Conservation (phyloP, 306 rosid genomes). For the Betula pendula region DNA sequence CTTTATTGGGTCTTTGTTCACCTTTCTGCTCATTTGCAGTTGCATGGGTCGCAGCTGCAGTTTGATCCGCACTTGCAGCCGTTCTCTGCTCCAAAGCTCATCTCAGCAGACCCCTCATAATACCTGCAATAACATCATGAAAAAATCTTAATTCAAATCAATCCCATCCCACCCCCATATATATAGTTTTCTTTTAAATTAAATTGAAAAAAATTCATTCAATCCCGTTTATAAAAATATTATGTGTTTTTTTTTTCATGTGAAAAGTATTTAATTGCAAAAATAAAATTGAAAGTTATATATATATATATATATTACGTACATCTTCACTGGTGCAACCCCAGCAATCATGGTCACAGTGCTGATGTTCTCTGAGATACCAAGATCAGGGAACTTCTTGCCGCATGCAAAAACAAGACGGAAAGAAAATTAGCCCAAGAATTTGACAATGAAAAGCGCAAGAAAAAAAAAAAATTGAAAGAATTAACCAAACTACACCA, state of each 20-base stretch:
- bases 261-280: too few relatives aligned
- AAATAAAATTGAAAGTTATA: too few relatives aligned
- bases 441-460: background rate
- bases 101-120: constrained; percentile 35
- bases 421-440: background rate
- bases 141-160: background rate
- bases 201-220: too few relatives aligned
- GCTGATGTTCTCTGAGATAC: constrained; percentile 28
- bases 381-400: constrained; percentile 22
- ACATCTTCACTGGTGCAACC: constrained; percentile 37
- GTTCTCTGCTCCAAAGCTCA: constrained; percentile 38
- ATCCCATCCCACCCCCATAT: too few relatives aligned
- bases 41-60: constrained; percentile 35
- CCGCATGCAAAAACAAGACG: constrained; percentile 5
- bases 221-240: too few relatives aligned
- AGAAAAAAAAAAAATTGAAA: background rate
- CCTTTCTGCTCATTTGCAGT: constrained; percentile 23
- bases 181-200: too few relatives aligned
- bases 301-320: too few relatives aligned
- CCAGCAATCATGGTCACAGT: constrained; percentile 30
- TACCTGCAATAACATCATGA: background rate
- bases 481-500: too few relatives aligned
- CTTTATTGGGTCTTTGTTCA: background rate
- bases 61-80: constrained; percentile 31
- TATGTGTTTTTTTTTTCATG: too few relatives aligned